Percentiles rank a stretch among this genome's conserved stretches.
Evolutionary conservation across 1,284 basidiomycete genomes (phyloP).

Genomic region (Leccinum subfulvum): DNA sequence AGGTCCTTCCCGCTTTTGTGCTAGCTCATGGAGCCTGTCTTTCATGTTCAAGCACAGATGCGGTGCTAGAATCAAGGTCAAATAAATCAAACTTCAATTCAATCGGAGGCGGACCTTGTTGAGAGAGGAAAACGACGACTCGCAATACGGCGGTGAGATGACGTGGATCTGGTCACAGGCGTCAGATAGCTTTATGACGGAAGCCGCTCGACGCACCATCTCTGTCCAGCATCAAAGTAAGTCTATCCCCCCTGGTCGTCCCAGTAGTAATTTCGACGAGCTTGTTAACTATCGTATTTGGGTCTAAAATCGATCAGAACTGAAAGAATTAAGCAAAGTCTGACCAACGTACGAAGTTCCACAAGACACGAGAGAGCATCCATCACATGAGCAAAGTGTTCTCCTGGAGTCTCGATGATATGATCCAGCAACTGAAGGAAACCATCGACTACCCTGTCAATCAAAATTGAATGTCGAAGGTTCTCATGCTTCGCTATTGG

Average conservation of each 20-base stretch:
- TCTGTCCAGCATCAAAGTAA: conserved; percentile 12
- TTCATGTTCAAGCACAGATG: conserved; percentile 12
- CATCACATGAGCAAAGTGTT: conserved; percentile 18
- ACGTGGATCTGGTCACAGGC: not conserved
- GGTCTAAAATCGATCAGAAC: conserved; percentile 8
- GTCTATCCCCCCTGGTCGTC: conserved; percentile 3
- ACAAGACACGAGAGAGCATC: conserved; percentile 16
- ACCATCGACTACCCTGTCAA: conserved; percentile 8
- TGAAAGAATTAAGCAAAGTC: not conserved
- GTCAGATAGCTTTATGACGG: not conserved
- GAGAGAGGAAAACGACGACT: not conserved
- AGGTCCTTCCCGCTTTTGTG: conserved; percentile 8
- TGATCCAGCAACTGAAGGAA: conserved; percentile 13
- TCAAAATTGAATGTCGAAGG: conserved; percentile 8
- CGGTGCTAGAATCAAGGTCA: not conserved
- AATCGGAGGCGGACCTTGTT: not conserved
- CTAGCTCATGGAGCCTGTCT: conserved; percentile 13
- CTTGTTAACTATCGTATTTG: conserved; percentile 8
- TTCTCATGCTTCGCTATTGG: conserved; percentile 14
- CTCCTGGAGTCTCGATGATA: conserved; percentile 7
- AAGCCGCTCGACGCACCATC: conserved; percentile 2
- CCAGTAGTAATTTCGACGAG: conserved; percentile 1
- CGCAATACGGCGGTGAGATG: not conserved
- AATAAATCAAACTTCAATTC: not conserved
- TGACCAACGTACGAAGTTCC: conserved; percentile 7